phyloP scores from a whole-genome alignment of 805 yeast species.

The Kluyveromyces lactis region DNA sequence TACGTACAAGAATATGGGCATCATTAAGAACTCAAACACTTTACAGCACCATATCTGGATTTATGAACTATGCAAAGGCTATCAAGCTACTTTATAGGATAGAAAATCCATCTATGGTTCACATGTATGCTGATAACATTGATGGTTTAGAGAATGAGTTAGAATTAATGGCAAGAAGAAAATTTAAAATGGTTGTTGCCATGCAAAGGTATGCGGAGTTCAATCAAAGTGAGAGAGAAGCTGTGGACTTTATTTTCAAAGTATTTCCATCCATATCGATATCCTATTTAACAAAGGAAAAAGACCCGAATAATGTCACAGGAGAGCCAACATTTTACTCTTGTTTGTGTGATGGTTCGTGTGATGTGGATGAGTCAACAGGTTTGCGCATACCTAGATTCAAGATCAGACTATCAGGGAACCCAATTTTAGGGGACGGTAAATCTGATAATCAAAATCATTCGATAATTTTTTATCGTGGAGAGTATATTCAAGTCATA shows the following conservation, averaged over 20 bases:
- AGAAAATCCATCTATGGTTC: constrained; percentile 51
- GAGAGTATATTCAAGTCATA: constrained; percentile 89
- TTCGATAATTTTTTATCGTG: constrained; percentile 77
- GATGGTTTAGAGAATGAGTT: constrained; percentile 57
- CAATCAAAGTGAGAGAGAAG: constrained; percentile 53
- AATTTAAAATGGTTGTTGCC: constrained; percentile 72
- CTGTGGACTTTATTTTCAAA: constrained; percentile 56
- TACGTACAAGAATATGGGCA: constrained; percentile 82
- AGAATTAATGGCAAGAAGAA: constrained; percentile 66
- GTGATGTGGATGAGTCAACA: constrained; percentile 44
- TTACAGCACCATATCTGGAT: constrained; percentile 77
- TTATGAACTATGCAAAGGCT: constrained; percentile 70
- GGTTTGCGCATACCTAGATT: constrained; percentile 53
- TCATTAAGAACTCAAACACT: constrained; percentile 77
- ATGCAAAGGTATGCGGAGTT: constrained; percentile 79
- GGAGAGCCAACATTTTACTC: constrained; percentile 42
- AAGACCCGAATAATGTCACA: constrained; percentile 15
- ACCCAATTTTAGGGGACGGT: constrained; percentile 94
- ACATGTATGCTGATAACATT: constrained; percentile 36
- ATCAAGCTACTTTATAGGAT: constrained; percentile 58
- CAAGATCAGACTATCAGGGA: constrained; percentile 75
- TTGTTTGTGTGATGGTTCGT: constrained; percentile 56
- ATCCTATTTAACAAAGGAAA: constrained; percentile 45
- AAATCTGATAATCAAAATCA: constrained; percentile 94
- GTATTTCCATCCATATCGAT: constrained; percentile 63